Percentiles rank a stretch among this genome's conserved stretches.
Conservation (phyloP, 768 basidiomycete genomes). For the Mycena crocata region DNA sequence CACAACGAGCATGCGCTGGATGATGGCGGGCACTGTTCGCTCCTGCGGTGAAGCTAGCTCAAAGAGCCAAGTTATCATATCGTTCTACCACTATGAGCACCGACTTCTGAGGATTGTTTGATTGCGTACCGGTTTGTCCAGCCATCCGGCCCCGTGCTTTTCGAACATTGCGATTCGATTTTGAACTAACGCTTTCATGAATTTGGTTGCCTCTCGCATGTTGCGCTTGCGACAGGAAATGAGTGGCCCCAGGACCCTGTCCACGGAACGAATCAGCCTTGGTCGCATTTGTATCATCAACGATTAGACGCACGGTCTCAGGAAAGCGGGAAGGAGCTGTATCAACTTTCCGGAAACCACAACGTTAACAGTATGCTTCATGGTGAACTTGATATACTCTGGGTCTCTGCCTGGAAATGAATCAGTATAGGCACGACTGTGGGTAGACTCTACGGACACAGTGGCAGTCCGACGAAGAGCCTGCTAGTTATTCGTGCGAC, state of each 20-base stretch:
- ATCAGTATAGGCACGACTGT: not conserved
- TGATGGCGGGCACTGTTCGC: not conserved
- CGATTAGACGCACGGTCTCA: not conserved
- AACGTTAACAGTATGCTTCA: not conserved
- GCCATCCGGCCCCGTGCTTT: not conserved
- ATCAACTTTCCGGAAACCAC: not conserved
- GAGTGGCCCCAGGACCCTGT: not conserved
- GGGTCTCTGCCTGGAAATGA: not conserved
- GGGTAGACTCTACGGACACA: not conserved
- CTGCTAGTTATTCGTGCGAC: not conserved
- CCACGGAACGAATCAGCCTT: not conserved
- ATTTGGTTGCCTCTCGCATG: not conserved
- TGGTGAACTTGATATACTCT: not conserved
- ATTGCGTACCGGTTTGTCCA: not conserved
- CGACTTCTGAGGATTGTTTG: not conserved
- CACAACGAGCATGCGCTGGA: not conserved
- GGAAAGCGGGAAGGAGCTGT: not conserved
- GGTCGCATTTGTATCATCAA: not conserved
- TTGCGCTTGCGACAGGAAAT: not conserved
- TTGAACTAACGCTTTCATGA: not conserved
- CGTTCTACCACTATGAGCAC: too few species aligned
- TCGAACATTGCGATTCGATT: not conserved
- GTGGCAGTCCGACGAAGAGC: not conserved
- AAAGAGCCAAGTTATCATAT: not conserved
- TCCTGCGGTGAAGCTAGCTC: not conserved